phyloP scores from a whole-genome alignment of 1,284 basidiomycete species.

The Fomitopsis palustris region DNA sequence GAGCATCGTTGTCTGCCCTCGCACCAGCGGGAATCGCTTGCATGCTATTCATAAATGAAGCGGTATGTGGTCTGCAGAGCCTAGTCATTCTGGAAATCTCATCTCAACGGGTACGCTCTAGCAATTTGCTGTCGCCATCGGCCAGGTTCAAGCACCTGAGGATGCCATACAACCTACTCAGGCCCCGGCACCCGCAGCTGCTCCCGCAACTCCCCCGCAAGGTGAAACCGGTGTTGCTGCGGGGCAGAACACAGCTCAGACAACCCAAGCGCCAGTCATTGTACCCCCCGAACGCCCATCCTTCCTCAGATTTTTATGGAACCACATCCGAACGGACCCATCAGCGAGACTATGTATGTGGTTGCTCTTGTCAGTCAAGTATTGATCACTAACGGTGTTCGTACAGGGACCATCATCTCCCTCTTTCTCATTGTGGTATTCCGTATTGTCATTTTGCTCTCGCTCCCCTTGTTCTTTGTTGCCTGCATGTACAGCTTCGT shows the following conservation, averaged over 20 bases:
- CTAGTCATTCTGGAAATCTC: neutral
- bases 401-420: slow-evolving; percentile 61
- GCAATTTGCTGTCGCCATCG: slow-evolving; percentile 81
- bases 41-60: slow-evolving; percentile 68
- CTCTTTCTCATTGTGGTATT: slow-evolving; percentile 68
- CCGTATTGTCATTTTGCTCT: slow-evolving; percentile 70
- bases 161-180: slow-evolving; percentile 35
- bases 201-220: slow-evolving; percentile 8
- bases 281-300: slow-evolving; percentile 18
- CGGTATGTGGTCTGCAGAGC: slow-evolving; percentile 41
- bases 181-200: slow-evolving; percentile 15
- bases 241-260: slow-evolving; percentile 19
- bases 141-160: slow-evolving; percentile 82
- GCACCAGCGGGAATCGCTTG: slow-evolving; percentile 80
- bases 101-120: slow-evolving; percentile 26
- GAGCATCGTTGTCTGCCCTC: slow-evolving; percentile 73
- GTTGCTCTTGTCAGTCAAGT: neutral
- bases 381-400: neutral
- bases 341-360: slow-evolving; percentile 66
- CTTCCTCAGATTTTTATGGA: slow-evolving; percentile 48
- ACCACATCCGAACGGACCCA: slow-evolving; percentile 63
- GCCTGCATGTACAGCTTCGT: slow-evolving; percentile 68
- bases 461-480: slow-evolving; percentile 70
- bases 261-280: slow-evolving; percentile 19
- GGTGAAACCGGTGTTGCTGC: neutral